These are phyloP conservation scores for Ogataea allantospora DNA, from an alignment of 805 yeast genomes.

Conservation along the genomic window DNA sequence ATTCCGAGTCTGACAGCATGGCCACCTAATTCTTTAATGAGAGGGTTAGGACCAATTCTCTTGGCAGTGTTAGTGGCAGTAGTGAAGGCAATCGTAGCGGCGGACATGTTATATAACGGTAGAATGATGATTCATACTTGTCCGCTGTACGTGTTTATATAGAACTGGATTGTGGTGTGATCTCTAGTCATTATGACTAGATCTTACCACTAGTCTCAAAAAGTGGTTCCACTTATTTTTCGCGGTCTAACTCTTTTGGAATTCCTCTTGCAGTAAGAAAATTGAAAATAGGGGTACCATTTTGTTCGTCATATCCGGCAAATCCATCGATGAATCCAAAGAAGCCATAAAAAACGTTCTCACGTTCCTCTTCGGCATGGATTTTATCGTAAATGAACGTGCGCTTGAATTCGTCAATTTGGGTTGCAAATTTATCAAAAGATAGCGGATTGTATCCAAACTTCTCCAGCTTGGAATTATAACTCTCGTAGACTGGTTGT, in stretches of 20 bases:
- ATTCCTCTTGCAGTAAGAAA: conserved; percentile 51
- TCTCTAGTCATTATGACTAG: not conserved
- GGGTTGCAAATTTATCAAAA: conserved; percentile 60
- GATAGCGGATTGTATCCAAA: conserved; percentile 77
- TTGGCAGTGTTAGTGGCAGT: conserved; percentile 18
- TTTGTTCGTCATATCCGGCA: conserved; percentile 46
- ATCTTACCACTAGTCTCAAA: not conserved
- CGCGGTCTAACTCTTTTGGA: conserved; percentile 22
- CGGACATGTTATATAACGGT: conserved; percentile 14
- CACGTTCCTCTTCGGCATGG: conserved; percentile 84
- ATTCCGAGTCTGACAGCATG: conserved; percentile 28
- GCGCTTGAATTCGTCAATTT: conserved; percentile 85
- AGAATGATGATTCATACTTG: not conserved
- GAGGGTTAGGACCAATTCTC: conserved; percentile 37
- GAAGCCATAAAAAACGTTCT: conserved; percentile 86
- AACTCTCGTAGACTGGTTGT: conserved; percentile 86
- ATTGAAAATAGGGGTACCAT: conserved; percentile 59
- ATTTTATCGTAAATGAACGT: conserved; percentile 89
- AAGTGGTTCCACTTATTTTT: conserved; percentile 7
- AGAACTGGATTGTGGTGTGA: conserved; percentile 9
- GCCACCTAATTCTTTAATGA: conserved; percentile 21
- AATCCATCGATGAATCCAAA: conserved; percentile 87
- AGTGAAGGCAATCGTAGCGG: conserved; percentile 17
- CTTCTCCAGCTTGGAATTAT: conserved; percentile 65
- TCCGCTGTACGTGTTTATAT: conserved; percentile 3